Base-by-base conservation (phyloP, 441 rosid species). In the Syzygium syzygioides region DNA sequence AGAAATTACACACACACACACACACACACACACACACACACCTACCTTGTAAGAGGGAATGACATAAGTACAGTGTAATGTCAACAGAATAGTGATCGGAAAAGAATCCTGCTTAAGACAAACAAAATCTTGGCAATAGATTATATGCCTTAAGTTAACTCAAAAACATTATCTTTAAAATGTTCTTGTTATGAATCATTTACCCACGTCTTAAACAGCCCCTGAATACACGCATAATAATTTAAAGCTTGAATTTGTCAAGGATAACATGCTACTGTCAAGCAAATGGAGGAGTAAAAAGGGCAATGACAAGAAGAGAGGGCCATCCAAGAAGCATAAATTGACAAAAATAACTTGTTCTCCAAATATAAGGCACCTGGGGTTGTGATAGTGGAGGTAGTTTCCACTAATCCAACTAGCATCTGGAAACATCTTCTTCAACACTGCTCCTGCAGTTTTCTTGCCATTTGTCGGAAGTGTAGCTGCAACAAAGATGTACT, bases 401-500 rank as follows among this genome's bases (percentile, higher is more conserved):
- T 89, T 95, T 91, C 99, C 99, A 87, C 94, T 96, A 90, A 97
- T 93, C 99, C 99, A 97, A 87, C 20, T 83, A 88, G 98, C 99
- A 92, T 95, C 96, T 48, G 97, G 98, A 92, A 98, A 97, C 98
- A 96, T 96, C 89, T 91, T 91, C 90, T 95, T 98, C 92, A 98
- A 90, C 90, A 97, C 89, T 60, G 94, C 98, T 9, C 99, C 99
- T 10, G 99, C 98, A 87, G 99, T 98, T 90, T 92, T 96, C 94
- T 95, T 97, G 88, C 99, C 99, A 50, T 97, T 98, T 87, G 94
- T 87, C 12, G 99, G 99, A 90, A 96, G 98, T 62, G 99, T 97
- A 32, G 99, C 99, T 62, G 99, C 99, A 91, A 97, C 95, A 90
- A 97, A 96, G 52, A 97, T 92, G 91, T 96, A 97, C 90, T 97